Base-by-base conservation (phyloP, 2,329 filamentous ascomycete species). In the Fusarium incarnatum region DNA sequence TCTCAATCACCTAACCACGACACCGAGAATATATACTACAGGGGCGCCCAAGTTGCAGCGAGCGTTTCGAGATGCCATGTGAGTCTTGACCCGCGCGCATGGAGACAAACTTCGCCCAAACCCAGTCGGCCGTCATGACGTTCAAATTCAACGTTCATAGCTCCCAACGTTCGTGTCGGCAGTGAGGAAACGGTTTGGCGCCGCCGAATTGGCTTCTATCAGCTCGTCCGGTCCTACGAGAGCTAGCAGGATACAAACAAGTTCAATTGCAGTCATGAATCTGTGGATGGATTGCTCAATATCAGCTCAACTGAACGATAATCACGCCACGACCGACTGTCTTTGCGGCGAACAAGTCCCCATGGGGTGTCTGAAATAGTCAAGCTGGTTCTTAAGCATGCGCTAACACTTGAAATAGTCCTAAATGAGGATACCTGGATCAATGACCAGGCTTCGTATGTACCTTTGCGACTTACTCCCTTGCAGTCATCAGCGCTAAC, bases 391-490 rank as follows among this genome's bases (percentile, higher is more conserved):
- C 20, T 60, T 30, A 28, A 56, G 47, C 56, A 61, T 63, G 59
- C 61, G 62, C 75, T 76, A 52, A 75, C 69, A n/a, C 27, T 47
- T 41, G 8, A 42, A 59, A 25, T 64, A 81, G 80, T 81, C 71
- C 78, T 81, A 71, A 68, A 74, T 58, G 79, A 81, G 73, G 80
- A 81, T 76, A 72, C 79, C 77, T 81, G 78, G 78, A 79, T 81
- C 68, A 76, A 79, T 58, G 76, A 75, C 75, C 79, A 81, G 76
- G 77, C 78, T 71, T 77, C 75, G 80, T 81, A 79, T 48, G 76
- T 73, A 45, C 55, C 45, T 45, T 44, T 47, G 45, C 53, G 47
- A 42, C 44, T 56, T 52, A 45, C 57, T 46, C 40, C 50, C 34
- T 45, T 32, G 40, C 30, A 49, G 56, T 56, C 37, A 54, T 40